Conservation (phyloP, 2,329 filamentous ascomycete genomes). For the Penicillium sp. region DNA sequence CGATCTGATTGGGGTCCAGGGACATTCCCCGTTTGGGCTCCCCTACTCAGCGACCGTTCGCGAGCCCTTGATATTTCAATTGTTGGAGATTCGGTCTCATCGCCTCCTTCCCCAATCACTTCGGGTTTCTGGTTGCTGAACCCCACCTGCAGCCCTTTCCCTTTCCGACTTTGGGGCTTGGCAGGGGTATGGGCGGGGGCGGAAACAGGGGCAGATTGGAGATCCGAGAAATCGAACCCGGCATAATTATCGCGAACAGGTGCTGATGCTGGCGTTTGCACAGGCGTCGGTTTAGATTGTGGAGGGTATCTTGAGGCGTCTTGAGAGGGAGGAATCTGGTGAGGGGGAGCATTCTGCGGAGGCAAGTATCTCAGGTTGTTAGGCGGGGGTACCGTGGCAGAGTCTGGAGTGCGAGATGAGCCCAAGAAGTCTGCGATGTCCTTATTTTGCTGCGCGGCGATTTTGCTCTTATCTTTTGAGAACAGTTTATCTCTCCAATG, state of each 20-base stretch:
- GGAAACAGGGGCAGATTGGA: not conserved
- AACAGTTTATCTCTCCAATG: constrained; percentile 53
- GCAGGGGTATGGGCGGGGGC: constrained; percentile 15
- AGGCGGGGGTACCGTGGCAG: constrained; percentile 17
- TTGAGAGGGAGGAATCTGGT: constrained; percentile 34
- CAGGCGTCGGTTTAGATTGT: not conserved
- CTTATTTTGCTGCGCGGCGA: constrained; percentile 37
- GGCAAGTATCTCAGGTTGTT: constrained; percentile 32
- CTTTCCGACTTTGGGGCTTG: constrained; percentile 41
- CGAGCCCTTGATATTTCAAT: constrained; percentile 62
- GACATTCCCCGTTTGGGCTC: constrained; percentile 17
- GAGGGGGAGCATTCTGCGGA: constrained; percentile 32
- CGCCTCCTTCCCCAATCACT: constrained; percentile 85
- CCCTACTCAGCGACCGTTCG: constrained; percentile 21
- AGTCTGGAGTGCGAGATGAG: constrained; percentile 32
- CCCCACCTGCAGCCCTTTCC: constrained; percentile 68
- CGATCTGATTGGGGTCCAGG: constrained; percentile 17
- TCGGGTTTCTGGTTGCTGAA: constrained; percentile 72
- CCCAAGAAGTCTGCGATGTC: constrained; percentile 58
- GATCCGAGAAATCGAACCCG: constrained; percentile 18
- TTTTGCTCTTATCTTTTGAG: constrained; percentile 40
- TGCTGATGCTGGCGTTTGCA: constrained; percentile 15
- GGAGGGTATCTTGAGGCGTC: constrained; percentile 22
- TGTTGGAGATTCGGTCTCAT: constrained; percentile 71
- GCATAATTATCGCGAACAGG: constrained; percentile 23